Evolutionary conservation across 176 grass and related monocot species (phyloP), one percentile per base, ranked within the genome.

Genomic region (Triticum turgidum): DNA sequence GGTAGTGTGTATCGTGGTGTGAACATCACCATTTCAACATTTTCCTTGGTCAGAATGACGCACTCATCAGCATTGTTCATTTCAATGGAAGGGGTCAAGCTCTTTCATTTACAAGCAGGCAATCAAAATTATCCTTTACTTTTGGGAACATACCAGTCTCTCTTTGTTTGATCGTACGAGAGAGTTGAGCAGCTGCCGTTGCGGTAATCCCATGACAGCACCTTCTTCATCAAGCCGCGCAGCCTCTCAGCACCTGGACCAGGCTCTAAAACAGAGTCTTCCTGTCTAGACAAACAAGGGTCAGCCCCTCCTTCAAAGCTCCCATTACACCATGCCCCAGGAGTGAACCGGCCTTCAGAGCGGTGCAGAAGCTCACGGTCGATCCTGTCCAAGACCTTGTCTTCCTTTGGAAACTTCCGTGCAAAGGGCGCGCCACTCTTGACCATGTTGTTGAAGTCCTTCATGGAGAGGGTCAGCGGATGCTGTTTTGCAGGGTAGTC

Each of bases 401-500:
- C 94, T 6, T 92, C 90, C 89, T 89, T 93, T n/a, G 91, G 86
- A 18, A 99, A 99, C 37, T 99, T 96, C 9, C 94, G 87, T 1
- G 97, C 97, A 88, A 99, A 99, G 1, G 97, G 97, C 0, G 92
- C 85, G 0, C 97, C 92, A 0, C 90, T 96, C 79, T 96, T 92
- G 8, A 90, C 92, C 94, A 99, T 96, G 54, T 61, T 90, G 71
- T 91, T 88, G 32, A 85, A 99, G 82, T 99, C 88, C 87, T 85
- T 94, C 63, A 90, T 82, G 44, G 92, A 89, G 39, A 99, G 97
- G 85, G 71, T 92, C 30, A 84, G 76, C 0, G 97, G 97, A 39
- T 98, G 93, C 83, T 96, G 91, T 88, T 87, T 96, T 8, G 97
- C 94, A 84, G 97, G 97, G 80, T 92, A 89, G 85, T 94, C 94